These are phyloP conservation scores for Bisporella sp. DNA, from an alignment of 2,329 filamentous ascomycete genomes.

Conservation along the genomic window DNA sequence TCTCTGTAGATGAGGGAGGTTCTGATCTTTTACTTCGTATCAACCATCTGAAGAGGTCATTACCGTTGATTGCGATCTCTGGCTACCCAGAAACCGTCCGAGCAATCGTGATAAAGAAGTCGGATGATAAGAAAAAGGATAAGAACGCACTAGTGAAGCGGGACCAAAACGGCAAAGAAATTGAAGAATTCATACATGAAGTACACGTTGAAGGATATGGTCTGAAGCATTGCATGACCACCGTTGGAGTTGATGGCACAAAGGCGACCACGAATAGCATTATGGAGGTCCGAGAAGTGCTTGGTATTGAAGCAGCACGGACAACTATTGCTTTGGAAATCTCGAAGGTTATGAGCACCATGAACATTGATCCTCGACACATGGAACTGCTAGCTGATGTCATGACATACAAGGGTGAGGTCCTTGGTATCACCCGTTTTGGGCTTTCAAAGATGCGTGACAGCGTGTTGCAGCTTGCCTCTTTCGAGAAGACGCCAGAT, in stretches of 20 bases:
- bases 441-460: slow-evolving; percentile 96
- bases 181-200: slow-evolving; percentile 35
- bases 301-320: slow-evolving; percentile 92
- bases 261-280: slow-evolving; percentile 75
- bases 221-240: slow-evolving; percentile 82
- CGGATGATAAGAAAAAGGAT: slow-evolving; percentile 49
- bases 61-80: slow-evolving; percentile 80
- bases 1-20: slow-evolving; percentile 39
- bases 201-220: slow-evolving; percentile 95
- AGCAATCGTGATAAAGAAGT: slow-evolving; percentile 78
- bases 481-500: slow-evolving; percentile 97
- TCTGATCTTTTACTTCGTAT: slow-evolving; percentile 69
- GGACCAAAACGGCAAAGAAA: background rate
- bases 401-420: slow-evolving; percentile 98
- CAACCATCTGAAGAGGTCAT: slow-evolving; percentile 74
- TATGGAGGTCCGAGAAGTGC: slow-evolving; percentile 78
- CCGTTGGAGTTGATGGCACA: slow-evolving; percentile 78
- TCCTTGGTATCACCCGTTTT: slow-evolving; percentile 93
- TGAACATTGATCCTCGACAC: slow-evolving; percentile 95
- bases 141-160: too few relatives aligned
- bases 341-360: slow-evolving; percentile 78
- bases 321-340: slow-evolving; percentile 88
- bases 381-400: slow-evolving; percentile 97
- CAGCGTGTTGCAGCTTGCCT: slow-evolving; percentile 85
- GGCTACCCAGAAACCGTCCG: slow-evolving; percentile 81